Conservation (phyloP, 106 monocot genomes). For the Platanthera zijinensis region DNA sequence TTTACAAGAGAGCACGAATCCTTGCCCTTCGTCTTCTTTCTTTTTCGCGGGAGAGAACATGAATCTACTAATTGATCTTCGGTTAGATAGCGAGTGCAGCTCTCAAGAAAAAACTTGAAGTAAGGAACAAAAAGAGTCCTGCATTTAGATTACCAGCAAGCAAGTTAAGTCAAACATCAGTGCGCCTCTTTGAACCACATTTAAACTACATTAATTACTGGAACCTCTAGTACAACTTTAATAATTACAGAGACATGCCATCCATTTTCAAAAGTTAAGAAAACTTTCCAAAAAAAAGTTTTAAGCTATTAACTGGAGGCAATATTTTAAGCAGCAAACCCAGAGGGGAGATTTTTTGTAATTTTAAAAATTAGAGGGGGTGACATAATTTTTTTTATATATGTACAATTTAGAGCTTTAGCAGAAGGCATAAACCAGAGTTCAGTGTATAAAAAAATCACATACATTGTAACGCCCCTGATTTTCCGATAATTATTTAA, state of each 20-base stretch:
- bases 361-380: too few relatives aligned
- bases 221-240: too few relatives aligned
- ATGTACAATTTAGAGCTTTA: not conserved
- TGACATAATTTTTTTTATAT: too few relatives aligned
- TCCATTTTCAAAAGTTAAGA: too few relatives aligned
- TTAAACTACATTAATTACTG: not conserved
- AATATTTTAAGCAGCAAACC: too few relatives aligned
- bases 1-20: slow-evolving; percentile 15
- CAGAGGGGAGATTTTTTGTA: too few relatives aligned
- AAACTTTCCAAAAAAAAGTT: too few relatives aligned
- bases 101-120: slow-evolving; percentile 88
- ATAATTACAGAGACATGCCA: too few relatives aligned
- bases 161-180: not conserved
- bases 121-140: slow-evolving; percentile 96
- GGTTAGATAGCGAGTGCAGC: slow-evolving; percentile 43
- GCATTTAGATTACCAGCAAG: slow-evolving; percentile 1
- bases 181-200: not conserved
- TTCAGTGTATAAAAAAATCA: not conserved
- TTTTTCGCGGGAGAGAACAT: slow-evolving; percentile 28
- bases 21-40: slow-evolving; percentile 53
- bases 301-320: too few relatives aligned
- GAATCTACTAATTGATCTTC: slow-evolving; percentile 31
- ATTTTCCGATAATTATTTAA: too few relatives aligned
- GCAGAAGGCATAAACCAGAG: not conserved
- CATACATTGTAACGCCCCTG: too few relatives aligned